Conservation (phyloP, 108 stramenopile species). For the Cyclotella atomus region DNA sequence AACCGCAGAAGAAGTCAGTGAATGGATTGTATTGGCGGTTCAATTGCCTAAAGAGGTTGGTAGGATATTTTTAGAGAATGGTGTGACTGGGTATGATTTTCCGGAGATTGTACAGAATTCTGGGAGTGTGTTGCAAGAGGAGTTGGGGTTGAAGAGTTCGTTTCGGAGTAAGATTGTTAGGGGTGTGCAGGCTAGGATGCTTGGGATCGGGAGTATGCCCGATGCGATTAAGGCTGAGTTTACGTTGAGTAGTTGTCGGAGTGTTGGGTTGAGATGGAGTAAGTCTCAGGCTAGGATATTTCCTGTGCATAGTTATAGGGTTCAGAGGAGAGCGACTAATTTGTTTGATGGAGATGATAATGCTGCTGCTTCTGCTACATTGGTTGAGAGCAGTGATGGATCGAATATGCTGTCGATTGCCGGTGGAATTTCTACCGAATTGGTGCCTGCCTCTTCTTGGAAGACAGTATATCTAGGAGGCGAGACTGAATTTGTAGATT, state of each 20-base stretch:
- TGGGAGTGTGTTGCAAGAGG: constrained; percentile 43
- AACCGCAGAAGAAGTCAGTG: constrained; percentile 63
- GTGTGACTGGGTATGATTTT: constrained; percentile 74
- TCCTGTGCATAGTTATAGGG: constrained; percentile 68
- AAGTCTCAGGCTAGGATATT: constrained; percentile 35
- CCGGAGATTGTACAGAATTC: constrained; percentile 62
- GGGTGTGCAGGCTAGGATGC: constrained; percentile 51
- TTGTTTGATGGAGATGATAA: constrained; percentile 15
- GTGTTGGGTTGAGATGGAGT: constrained; percentile 47
- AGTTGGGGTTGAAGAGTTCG: constrained; percentile 58
- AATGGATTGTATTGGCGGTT: constrained; percentile 67
- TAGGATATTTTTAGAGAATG: constrained; percentile 53
- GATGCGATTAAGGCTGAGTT: background rate
- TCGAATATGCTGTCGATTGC: background rate
- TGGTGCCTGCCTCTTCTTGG: constrained; percentile 19
- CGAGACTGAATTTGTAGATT: constrained; percentile 50
- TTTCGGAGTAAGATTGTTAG: constrained; percentile 50
- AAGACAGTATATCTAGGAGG: constrained; percentile 47
- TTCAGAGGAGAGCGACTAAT: constrained; percentile 47
- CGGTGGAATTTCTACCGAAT: background rate
- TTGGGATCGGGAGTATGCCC: constrained; percentile 56
- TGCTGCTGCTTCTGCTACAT: no score
- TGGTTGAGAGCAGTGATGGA: no score
- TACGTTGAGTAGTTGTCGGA: constrained; percentile 38
- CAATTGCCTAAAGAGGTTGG: constrained; percentile 60